phyloP scores from a whole-genome alignment of 306 rosid species.

The Fagus crenata region DNA sequence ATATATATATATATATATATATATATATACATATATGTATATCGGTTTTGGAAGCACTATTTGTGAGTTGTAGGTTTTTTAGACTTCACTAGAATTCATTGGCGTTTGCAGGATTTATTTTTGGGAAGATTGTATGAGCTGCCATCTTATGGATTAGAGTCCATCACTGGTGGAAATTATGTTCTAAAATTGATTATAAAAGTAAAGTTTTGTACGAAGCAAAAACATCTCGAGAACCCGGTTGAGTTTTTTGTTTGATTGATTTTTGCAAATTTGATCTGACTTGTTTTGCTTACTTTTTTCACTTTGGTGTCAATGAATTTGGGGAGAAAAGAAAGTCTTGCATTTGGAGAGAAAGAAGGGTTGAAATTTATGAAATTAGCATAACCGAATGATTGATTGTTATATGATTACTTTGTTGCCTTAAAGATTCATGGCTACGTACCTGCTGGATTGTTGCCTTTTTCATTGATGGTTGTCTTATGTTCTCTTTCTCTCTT shows the following conservation, averaged over 20 bases:
- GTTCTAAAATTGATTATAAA: neutral
- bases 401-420: conserved; percentile 11
- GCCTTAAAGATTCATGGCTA: neutral
- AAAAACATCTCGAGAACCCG: neutral
- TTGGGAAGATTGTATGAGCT: neutral
- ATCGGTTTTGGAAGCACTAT: too few species aligned
- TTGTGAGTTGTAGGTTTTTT: neutral
- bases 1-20: too few species aligned
- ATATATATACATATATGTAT: too few species aligned
- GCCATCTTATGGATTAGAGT: neutral
- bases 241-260: neutral
- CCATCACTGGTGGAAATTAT: neutral
- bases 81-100: neutral
- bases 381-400: conserved; percentile 18
- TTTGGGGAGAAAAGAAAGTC: neutral
- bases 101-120: neutral
- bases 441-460: too few species aligned
- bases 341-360: neutral
- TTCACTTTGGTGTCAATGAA: neutral
- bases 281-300: neutral
- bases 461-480: neutral
- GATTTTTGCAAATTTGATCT: neutral
- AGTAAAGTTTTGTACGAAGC: neutral
- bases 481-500: neutral
- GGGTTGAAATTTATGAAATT: conserved; percentile 11